Conservation (phyloP, 2,329 filamentous ascomycete species). For the Corynespora cassiicola region DNA sequence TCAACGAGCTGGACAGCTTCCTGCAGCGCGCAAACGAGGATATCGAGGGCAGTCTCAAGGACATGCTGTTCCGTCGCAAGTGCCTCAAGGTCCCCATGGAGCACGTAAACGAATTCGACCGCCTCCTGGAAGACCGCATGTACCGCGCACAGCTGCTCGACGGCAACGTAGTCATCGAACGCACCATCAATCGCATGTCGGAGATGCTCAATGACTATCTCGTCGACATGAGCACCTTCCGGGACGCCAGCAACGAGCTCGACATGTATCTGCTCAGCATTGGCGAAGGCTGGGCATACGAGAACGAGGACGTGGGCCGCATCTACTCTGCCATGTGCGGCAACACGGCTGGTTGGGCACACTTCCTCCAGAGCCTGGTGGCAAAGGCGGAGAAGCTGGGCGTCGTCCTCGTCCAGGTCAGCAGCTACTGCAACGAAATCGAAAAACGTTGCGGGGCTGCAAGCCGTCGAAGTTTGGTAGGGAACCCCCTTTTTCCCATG, state of each 20-base stretch:
- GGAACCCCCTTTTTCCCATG: slow-evolving; percentile 31
- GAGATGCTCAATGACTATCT: slow-evolving; percentile 77
- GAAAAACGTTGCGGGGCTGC: slow-evolving; percentile 83
- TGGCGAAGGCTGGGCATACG: slow-evolving; percentile 65
- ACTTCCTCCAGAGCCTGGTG: slow-evolving; percentile 78
- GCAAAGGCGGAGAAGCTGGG: slow-evolving; percentile 74
- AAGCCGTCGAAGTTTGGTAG: slow-evolving; percentile 77
- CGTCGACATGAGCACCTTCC: slow-evolving; percentile 79
- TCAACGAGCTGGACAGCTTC: slow-evolving; percentile 92
- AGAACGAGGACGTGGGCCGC: slow-evolving; percentile 67
- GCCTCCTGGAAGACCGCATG: slow-evolving; percentile 82
- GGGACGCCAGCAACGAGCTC: slow-evolving; percentile 78
- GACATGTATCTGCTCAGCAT: slow-evolving; percentile 76
- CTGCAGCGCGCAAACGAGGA: slow-evolving; percentile 86
- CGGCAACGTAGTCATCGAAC: slow-evolving; percentile 90
- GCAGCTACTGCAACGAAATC: slow-evolving; percentile 82
- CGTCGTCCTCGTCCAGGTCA: slow-evolving; percentile 73
- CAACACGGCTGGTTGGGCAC: slow-evolving; percentile 89
- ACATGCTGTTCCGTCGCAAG: slow-evolving; percentile 74
- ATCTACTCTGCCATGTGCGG: slow-evolving; percentile 91
- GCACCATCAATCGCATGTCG: slow-evolving; percentile 82
- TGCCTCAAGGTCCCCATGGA: slow-evolving; percentile 83
- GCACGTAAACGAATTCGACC: slow-evolving; percentile 82
- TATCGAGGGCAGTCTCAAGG: slow-evolving; percentile 76
- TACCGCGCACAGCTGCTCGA: slow-evolving; percentile 84